phyloP scores from a whole-genome alignment of 169 alveolate species.

The Plasmodium blacklocki region DNA sequence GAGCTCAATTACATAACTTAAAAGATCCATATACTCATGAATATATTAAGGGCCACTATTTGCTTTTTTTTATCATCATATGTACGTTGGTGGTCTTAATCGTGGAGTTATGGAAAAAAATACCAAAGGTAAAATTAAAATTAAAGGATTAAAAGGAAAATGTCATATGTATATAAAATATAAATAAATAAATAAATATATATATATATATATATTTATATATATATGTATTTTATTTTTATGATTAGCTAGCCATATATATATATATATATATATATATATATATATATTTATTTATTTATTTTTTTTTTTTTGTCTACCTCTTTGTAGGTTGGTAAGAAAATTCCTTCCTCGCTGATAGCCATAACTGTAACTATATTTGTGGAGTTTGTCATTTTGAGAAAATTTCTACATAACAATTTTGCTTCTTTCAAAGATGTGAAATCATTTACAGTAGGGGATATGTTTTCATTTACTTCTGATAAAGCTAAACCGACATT shows the following conservation, averaged over 20 bases:
- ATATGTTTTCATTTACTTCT: conserved; percentile 80
- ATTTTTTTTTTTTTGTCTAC: not conserved
- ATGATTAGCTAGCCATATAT: not conserved
- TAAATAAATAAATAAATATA: not conserved
- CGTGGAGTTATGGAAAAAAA: conserved; percentile 68
- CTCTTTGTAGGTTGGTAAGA: conserved; percentile 41
- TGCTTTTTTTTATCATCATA: conserved; percentile 49
- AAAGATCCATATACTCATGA: conserved; percentile 81
- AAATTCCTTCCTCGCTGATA: conserved; percentile 83
- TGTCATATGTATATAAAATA: not conserved
- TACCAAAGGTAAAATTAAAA: conserved; percentile 42
- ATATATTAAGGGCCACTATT: conserved; percentile 78
- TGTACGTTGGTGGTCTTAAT: conserved; percentile 61
- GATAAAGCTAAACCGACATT: conserved; percentile 81
- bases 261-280: too few relatives aligned
- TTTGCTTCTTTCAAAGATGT: conserved; percentile 75
- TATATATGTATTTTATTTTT: not conserved
- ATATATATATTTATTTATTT: not conserved
- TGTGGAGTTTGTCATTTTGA: conserved; percentile 65
- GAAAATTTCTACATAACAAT: conserved; percentile 57
- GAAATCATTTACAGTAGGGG: conserved; percentile 83
- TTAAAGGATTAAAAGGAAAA: too few relatives aligned
- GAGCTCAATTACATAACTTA: conserved; percentile 87
- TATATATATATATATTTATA: conserved; percentile 15
- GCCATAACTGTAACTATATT: conserved; percentile 82